These are phyloP conservation scores for Tulasnella sp. DNA, from an alignment of 768 basidiomycete species.

Conservation along the genomic window DNA sequence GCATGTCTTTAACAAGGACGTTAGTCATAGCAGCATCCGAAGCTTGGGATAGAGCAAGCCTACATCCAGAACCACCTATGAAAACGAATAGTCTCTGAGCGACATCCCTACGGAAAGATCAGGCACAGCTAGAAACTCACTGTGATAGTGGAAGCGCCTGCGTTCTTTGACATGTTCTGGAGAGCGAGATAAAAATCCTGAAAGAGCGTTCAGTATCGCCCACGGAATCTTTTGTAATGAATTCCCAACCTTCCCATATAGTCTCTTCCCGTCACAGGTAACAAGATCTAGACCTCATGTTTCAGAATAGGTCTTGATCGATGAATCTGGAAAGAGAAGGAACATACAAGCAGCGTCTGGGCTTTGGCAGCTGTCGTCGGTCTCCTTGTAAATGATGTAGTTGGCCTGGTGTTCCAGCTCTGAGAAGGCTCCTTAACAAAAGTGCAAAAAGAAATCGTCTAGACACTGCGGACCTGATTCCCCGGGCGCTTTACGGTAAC, in stretches of 20 bases:
- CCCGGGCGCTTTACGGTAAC: neutral
- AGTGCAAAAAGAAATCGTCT: neutral
- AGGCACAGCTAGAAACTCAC: neutral
- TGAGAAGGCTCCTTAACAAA: neutral
- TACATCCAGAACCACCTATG: neutral
- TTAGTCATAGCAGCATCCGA: neutral
- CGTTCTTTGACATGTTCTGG: neutral
- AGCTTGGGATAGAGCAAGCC: neutral
- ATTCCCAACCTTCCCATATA: neutral
- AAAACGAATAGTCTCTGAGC: neutral
- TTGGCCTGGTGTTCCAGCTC: neutral
- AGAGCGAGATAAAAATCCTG: neutral
- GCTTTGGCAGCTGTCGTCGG: neutral
- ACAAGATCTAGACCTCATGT: neutral
- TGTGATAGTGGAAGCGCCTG: neutral
- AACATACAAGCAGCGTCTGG: neutral
- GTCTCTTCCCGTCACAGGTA: neutral
- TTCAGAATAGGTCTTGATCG: neutral
- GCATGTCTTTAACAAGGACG: neutral
- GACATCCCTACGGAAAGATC: neutral
- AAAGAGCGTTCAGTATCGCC: neutral
- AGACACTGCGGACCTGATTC: neutral
- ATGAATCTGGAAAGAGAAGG: neutral
- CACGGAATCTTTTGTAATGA: neutral
- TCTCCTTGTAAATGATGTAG: neutral